Evolutionary conservation across 148 eudicot species (phyloP), one percentile per base, ranked within the genome.

Genomic region (Heliosperma pusillum): DNA sequence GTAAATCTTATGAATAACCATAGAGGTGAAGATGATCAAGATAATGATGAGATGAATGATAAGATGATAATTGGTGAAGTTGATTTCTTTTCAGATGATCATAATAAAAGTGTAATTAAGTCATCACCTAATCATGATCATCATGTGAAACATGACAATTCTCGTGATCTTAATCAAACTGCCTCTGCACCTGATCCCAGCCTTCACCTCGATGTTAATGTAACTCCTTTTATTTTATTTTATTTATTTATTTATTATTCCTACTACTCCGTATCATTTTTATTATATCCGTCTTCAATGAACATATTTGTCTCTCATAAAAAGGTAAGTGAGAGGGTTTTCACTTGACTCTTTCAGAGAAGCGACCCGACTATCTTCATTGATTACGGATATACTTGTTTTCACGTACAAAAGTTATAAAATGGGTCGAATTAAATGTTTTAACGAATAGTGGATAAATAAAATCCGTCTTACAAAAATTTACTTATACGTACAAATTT

Each of bases 61-160:
- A 77, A 77, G 74, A 25, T 26, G 22, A 74, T 60, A 2, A 85
- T 89, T 5, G 79, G 75, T 62, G 82, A 75, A 42, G 79, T 80
- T 19, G 95, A 92, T 82, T 92, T 92, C 81, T 90, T 92, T 56
- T 78, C 92, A 1, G 81, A 83, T 30, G 47, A 65, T 65, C 69
- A n/a, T 67, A n/a, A 42, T 16, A 27, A 29, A 5, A n/a, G 3
- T 60, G 12, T 53, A 17, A 65, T 40, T 67, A 42, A 64, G n/a
- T 64, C 44, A 61, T 30, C 33, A 12, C 27, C 33, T 62, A 50
- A 73, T 50, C 1, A 13, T 62, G 17, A 40, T 33, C 75, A 70
- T 75, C 71, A 24, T 50, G 86, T 88, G 27, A 87, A 88, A 73
- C 83, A 83, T 61, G 92, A 89, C 60, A 63, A 44, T 69, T 69